Evolutionary conservation across 2,329 filamentous ascomycete species (phyloP), one percentile per base, ranked within the genome.

Genomic region (Colletotrichum caudatum): DNA sequence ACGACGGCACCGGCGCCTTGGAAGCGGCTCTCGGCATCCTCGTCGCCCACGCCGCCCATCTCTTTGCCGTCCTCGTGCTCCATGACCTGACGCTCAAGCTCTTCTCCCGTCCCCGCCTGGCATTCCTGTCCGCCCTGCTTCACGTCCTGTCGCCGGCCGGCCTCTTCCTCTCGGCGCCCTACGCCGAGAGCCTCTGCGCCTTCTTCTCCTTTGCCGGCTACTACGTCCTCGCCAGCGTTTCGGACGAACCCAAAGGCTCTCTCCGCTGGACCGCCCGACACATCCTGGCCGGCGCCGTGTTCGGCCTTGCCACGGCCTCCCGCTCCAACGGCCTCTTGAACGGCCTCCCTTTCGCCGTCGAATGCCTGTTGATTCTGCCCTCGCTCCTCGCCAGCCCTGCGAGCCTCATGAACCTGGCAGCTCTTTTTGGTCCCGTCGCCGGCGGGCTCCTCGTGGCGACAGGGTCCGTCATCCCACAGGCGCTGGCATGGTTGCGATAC

Each of bases 121-220:
- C 93, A 2, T 90, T 95, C 73, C 78, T 92, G 29, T 87, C 94
- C 11, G 90, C 94, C 3, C 83, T 88, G 20, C 84, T 98, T 60
- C 94, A 98, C 80, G 87, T 97, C 66, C 78, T 98, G 60, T 96
- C 93, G 0, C 95, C 96, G 0, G 96, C 93, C 0, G 95, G 95
- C 0, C 82, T 98, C 2, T 98, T 99, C 78, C 88, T 99, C 23
- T 95, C 92, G 0, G 92, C 95, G 0, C 94, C 95, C 0, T 97
- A 96, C 80, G 88, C 90, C 12, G 96, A 99, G 82, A 90, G 92
- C 74, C 80, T 91, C 0, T 98, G 94, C 80, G 91, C 95, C 0
- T 84, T 93, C 29, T 84, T 97, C 44, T 93, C 92, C 51, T 93
- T 98, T 76, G 75, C 86, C 0, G 96, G 94, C 1, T 91, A 90